phyloP scores from a whole-genome alignment of 148 eudicot species.

The Vaccinium darrowii region DNA sequence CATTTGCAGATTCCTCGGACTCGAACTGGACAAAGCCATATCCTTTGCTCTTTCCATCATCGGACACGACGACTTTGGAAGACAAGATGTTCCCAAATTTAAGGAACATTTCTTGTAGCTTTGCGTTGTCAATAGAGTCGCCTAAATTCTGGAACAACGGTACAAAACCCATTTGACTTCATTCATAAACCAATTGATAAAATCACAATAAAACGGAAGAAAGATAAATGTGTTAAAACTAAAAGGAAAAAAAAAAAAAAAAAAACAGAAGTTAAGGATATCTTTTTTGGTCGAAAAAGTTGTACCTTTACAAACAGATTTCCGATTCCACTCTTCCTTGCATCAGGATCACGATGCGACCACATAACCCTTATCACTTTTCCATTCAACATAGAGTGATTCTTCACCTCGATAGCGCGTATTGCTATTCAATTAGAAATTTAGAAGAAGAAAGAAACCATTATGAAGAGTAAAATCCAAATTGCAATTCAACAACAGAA shows the following conservation, averaged over 20 bases:
- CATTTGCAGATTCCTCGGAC: constrained; percentile 55
- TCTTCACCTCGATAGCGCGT: constrained; percentile 63
- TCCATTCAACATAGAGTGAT: constrained; percentile 48
- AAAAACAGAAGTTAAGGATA: not conserved
- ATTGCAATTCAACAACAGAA: not conserved
- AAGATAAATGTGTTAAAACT: not conserved
- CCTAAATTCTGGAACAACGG: constrained; percentile 50
- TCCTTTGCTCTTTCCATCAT: constrained; percentile 75
- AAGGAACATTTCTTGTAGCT: constrained; percentile 62
- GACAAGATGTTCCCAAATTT: constrained; percentile 61
- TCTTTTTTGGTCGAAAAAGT: not conserved
- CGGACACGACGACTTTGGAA: constrained; percentile 60
- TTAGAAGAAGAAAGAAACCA: not conserved
- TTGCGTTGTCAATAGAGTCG: constrained; percentile 50
- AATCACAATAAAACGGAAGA: not conserved
- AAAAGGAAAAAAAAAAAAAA: not conserved
- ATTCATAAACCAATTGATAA: not conserved
- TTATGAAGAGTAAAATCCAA: not conserved
- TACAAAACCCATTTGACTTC: not conserved
- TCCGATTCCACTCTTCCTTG: constrained; percentile 66
- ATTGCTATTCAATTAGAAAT: constrained; percentile 36
- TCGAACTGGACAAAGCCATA: constrained; percentile 76
- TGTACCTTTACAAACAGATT: constrained; percentile 78
- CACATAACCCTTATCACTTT: constrained; percentile 64
- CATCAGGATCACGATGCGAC: constrained; percentile 74